A percentile compares a stretch with the other conserved stretches of the same genome.
phyloP scores from a whole-genome alignment of 495 filamentous ascomycete genomes.

The Aspergillus campestris region DNA sequence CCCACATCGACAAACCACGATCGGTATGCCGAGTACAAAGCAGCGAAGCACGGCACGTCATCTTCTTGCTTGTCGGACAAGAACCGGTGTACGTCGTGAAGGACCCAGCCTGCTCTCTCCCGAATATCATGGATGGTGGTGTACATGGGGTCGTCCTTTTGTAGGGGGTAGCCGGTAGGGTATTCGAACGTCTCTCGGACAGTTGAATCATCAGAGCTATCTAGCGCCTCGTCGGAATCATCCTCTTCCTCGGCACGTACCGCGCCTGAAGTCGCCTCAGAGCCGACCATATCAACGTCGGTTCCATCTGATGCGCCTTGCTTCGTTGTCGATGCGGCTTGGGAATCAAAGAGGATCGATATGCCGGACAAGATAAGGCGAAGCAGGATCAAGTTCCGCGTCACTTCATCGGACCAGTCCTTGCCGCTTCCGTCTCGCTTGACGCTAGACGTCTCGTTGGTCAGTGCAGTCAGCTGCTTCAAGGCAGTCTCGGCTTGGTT shows the following conservation, averaged over 20 bases:
- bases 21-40: conserved; percentile 82
- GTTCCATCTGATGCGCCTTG: conserved; percentile 14
- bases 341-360: conserved; percentile 77
- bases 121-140: conserved; percentile 69
- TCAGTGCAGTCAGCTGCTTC: conserved; percentile 61
- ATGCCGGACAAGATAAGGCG: conserved; percentile 81
- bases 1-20: conserved; percentile 98
- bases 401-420: conserved; percentile 96
- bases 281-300: conserved; percentile 39
- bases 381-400: conserved; percentile 77
- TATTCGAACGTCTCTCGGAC: conserved; percentile 76
- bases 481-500: conserved; percentile 64
- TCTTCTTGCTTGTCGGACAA: conserved; percentile 80
- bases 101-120: conserved; percentile 64
- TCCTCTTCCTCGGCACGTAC: conserved; percentile 41
- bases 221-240: conserved; percentile 53
- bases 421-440: conserved; percentile 93
- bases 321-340: conserved; percentile 47
- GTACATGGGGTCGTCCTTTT: conserved; percentile 55
- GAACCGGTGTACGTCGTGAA: conserved; percentile 80
- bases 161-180: conserved; percentile 74
- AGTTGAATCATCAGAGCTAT: conserved; percentile 72
- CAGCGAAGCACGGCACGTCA: conserved; percentile 89
- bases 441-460: conserved; percentile 70
- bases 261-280: conserved; percentile 11